Conservation (phyloP, 2,329 filamentous ascomycete genomes). For the Plectosphaerella cucumerina region DNA sequence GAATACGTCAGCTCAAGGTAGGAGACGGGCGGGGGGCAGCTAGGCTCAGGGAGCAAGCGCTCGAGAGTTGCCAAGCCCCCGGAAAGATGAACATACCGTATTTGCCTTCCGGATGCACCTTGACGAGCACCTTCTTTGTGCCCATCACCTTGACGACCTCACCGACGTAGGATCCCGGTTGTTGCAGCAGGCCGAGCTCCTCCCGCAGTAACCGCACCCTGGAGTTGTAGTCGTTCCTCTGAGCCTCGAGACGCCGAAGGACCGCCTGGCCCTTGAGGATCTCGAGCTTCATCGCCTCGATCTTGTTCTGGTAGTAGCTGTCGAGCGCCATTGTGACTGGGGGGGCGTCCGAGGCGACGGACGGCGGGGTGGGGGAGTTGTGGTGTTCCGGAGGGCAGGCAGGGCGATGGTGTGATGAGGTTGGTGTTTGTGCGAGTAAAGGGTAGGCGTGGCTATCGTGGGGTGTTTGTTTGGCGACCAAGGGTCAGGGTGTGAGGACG, state of each 20-base stretch:
- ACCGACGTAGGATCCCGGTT: constrained; percentile 95
- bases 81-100: constrained; percentile 68
- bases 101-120: constrained; percentile 99
- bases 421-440: not conserved
- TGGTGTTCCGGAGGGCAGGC: constrained; percentile 10
- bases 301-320: constrained; percentile 99
- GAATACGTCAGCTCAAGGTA: not conserved
- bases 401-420: not conserved
- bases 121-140: constrained; percentile 98
- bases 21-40: too few relatives aligned
- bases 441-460: constrained; percentile 2
- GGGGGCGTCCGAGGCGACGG: constrained; percentile 6
- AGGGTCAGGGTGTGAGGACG: constrained; percentile 3
- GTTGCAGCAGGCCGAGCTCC: constrained; percentile 91
- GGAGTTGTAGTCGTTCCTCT: constrained; percentile 99
- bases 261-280: constrained; percentile 98
- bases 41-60: not conserved
- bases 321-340: constrained; percentile 86
- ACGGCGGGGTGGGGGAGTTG: not conserved
- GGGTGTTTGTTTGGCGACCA: not conserved
- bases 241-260: constrained; percentile 88
- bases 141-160: constrained; percentile 99
- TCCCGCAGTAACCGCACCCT: constrained; percentile 90
- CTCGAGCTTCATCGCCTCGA: constrained; percentile 99
- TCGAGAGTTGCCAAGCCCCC: not conserved